phyloP scores from a whole-genome alignment of 192 early-diverging fungal genomes.

The Backusella australiensis region DNA sequence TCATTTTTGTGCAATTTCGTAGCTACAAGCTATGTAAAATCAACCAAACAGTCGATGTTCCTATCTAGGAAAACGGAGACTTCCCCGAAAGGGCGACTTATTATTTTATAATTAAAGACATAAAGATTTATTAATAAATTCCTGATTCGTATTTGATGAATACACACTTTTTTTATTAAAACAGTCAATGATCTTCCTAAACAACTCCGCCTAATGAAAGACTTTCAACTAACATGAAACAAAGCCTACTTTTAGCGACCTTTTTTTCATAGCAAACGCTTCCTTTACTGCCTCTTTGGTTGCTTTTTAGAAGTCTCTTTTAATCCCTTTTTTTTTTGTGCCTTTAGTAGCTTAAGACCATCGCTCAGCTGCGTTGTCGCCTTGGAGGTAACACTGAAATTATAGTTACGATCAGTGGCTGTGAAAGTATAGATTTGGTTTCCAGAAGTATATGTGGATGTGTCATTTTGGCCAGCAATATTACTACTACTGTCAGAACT shows the following conservation, averaged over 20 bases:
- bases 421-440: neutral
- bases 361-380: neutral
- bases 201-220: neutral
- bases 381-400: neutral
- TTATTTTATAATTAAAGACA: no score
- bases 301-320: neutral
- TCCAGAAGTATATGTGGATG: neutral
- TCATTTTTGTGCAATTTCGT: no score
- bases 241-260: neutral
- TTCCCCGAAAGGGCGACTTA: no score
- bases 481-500: neutral
- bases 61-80: no score
- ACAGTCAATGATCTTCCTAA: neutral
- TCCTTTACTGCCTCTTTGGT: neutral
- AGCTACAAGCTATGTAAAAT: no score
- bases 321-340: neutral
- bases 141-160: no score
- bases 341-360: neutral
- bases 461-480: neutral
- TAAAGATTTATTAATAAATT: no score
- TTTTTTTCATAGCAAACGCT: neutral
- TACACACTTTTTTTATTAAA: neutral
- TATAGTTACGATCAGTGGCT: neutral
- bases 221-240: neutral
- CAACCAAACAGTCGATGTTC: no score